Conservation (phyloP, 345 rosid genomes). For the Erodium maritimum region DNA sequence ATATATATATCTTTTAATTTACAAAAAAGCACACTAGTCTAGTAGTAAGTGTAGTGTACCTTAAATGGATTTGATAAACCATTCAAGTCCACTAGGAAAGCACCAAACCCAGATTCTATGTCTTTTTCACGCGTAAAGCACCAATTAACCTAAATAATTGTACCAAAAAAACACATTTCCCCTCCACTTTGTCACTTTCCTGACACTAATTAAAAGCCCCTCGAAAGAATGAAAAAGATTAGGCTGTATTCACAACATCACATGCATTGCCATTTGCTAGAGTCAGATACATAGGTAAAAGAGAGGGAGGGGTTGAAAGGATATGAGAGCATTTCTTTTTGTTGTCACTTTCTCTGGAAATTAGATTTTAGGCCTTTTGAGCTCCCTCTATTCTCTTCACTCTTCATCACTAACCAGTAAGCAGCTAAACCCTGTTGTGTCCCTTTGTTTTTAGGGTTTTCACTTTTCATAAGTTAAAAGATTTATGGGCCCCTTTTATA, state of each 20-base stretch:
- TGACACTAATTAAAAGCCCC: too few relatives aligned
- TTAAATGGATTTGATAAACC: conserved; percentile 34
- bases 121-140: conserved; percentile 49
- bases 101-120: neutral
- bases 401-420: neutral
- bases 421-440: too few relatives aligned
- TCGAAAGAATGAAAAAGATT: neutral
- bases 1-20: too few relatives aligned
- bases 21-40: too few relatives aligned
- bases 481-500: conserved; percentile 22
- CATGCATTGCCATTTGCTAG: too few relatives aligned
- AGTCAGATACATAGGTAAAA: conserved; percentile 2
- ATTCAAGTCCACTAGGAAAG: conserved; percentile 44
- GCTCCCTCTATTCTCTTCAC: too few relatives aligned
- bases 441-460: conserved; percentile 12
- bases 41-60: too few relatives aligned
- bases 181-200: conserved; percentile 9
- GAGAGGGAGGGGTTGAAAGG: conserved; percentile 6
- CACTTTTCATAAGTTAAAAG: conserved; percentile 14
- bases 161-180: conserved; percentile 21
- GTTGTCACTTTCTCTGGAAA: neutral
- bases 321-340: conserved; percentile 8
- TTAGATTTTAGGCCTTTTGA: neutral
- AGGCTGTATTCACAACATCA: neutral
- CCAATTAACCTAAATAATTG: conserved; percentile 17